These are phyloP conservation scores for Hibiscus syriacus DNA, from an alignment of 345 rosid species.

Conservation along the genomic window DNA sequence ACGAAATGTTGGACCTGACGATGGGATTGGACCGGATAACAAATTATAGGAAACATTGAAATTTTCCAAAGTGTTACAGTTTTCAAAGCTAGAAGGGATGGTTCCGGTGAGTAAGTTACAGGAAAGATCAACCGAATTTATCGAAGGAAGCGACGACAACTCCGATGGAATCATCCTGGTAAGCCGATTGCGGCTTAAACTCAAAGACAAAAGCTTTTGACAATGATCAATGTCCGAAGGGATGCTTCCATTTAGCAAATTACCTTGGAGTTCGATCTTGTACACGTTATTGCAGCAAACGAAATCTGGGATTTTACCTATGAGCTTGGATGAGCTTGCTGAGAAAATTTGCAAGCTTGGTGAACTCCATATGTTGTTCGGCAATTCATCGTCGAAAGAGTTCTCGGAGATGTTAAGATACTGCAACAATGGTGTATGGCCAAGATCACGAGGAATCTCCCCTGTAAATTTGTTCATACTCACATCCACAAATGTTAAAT, in stretches of 20 bases:
- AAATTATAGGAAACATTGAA: constrained; percentile 79
- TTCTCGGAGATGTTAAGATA: constrained; percentile 73
- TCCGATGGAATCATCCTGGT: constrained; percentile 79
- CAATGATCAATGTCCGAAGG: constrained; percentile 86
- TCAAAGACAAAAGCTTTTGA: constrained; percentile 62
- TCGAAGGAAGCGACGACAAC: constrained; percentile 61
- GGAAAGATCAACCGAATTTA: constrained; percentile 77
- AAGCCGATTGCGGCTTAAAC: constrained; percentile 64
- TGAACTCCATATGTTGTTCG: constrained; percentile 56
- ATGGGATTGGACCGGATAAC: constrained; percentile 73
- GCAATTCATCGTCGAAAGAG: constrained; percentile 41
- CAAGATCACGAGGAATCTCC: constrained; percentile 61
- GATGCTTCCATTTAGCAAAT: constrained; percentile 59
- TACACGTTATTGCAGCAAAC: constrained; percentile 60
- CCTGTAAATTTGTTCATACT: constrained; percentile 68
- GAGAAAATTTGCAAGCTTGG: constrained; percentile 66
- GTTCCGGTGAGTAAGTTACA: constrained; percentile 68
- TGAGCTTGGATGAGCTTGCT: constrained; percentile 45
- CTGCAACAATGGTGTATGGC: constrained; percentile 48
- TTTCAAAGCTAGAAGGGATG: constrained; percentile 73
- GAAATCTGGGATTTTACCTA: constrained; percentile 65
- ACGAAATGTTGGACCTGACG: constrained; percentile 50
- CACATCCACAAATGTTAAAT: constrained; percentile 59
- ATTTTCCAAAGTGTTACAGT: constrained; percentile 63
- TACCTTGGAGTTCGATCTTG: constrained; percentile 71